Base-by-base conservation (phyloP, 2,329 filamentous ascomycete species). In the Trichoderma atrobrunneum region DNA sequence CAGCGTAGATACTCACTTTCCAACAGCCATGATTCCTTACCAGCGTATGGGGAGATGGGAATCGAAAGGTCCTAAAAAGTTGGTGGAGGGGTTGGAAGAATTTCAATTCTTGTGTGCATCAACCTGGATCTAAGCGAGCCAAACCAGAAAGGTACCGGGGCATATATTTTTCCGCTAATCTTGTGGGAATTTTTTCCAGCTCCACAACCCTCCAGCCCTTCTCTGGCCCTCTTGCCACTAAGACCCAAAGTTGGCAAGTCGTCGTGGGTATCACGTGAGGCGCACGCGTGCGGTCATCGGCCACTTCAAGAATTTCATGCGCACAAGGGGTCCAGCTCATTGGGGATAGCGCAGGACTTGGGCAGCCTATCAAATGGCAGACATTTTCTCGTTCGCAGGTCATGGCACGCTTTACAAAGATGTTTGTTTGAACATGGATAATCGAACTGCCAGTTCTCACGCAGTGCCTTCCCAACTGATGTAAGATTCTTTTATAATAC, bases 21-120 rank as follows among this genome's bases (percentile, higher is more conserved):
- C 86, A 85, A 88, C 86, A 83, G 86, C 86, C 86, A 88, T 88
- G 81, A 83, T 87, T 86, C 86, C 82, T 84, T 84, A 82, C 83
- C 81, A 80, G 81, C 82, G 80, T 84, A 81, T 81, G 80, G 79
- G 77, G 77, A 79, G 79, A 80, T 82, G 80, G 80, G 80, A 82
- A 83, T 81, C 81, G 80, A 80, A 81, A 81, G 79, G 81, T 83
- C 78, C 78, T 83, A 79, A 79, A 80, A 80, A 77, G 77, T 78
- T 80, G 78, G 78, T 81, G 80, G 82, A 82, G 80, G 79, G 80
- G 78, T 77, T 80, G 80, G 72, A 81, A 81, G 81, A 81, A 81
- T 79, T 82, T 81, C 76, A 80, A 78, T 79, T 80, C 74, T 81
- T 82, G 81, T 82, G 81, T 81, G 79, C 80, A 78, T 72, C 78